Evolutionary conservation across 257 asterid species (phyloP).

Genomic region (Catharanthus roseus): DNA sequence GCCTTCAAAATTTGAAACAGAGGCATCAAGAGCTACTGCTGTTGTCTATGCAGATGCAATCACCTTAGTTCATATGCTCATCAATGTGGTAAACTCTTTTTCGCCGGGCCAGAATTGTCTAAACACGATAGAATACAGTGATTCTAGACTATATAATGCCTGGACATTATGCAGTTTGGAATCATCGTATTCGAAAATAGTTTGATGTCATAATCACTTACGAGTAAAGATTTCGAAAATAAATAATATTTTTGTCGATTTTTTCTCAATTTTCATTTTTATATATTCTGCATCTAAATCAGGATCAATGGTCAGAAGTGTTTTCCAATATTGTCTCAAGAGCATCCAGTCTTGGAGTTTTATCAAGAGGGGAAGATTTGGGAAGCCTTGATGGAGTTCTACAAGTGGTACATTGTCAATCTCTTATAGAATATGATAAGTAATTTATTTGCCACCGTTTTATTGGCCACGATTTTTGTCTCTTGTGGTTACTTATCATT

Average conservation of each 20-base stretch:
- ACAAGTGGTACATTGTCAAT: slow-evolving; percentile 42
- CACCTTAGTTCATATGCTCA: slow-evolving; percentile 33
- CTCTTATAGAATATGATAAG: too few relatives aligned
- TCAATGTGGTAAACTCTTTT: slow-evolving; percentile 38
- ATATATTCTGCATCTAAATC: background rate
- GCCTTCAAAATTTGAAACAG: slow-evolving; percentile 10
- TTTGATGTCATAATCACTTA: too few relatives aligned
- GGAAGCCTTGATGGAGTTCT: slow-evolving; percentile 35
- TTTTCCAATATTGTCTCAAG: slow-evolving; percentile 47
- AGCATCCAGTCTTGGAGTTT: slow-evolving; percentile 37
- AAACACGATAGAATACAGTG: too few relatives aligned
- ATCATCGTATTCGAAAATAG: too few relatives aligned
- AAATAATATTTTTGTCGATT: too few relatives aligned
- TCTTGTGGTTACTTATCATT: too few relatives aligned
- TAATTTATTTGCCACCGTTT: too few relatives aligned
- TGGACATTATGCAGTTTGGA: too few relatives aligned
- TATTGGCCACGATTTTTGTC: too few relatives aligned
- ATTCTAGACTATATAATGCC: too few relatives aligned
- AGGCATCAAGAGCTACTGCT: slow-evolving; percentile 47
- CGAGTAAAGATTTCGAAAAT: too few relatives aligned
- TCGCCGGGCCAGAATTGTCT: too few relatives aligned
- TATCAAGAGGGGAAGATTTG: slow-evolving; percentile 17
- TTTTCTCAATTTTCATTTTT: background rate
- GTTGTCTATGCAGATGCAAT: slow-evolving; percentile 34
- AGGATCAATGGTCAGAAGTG: slow-evolving; percentile 45